Conservation (phyloP, 179 eudicot genomes). For the Gypsophila paniculata region DNA sequence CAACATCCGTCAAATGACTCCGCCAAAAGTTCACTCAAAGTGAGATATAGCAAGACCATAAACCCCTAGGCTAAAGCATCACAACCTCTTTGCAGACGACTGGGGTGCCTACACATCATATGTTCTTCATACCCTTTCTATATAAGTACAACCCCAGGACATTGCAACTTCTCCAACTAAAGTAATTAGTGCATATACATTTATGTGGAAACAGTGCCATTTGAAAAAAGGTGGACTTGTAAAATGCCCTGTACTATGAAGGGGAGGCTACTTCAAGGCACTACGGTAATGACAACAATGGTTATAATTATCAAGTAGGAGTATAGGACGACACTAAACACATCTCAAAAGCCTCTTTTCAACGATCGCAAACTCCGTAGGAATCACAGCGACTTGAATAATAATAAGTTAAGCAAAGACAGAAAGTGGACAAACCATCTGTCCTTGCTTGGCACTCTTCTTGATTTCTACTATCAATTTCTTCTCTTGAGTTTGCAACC, state of each 20-base stretch:
- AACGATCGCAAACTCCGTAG: neutral
- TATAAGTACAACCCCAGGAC: neutral
- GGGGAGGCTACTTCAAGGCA: neutral
- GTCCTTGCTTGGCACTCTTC: slow-evolving; percentile 91
- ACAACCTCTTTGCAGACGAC: neutral
- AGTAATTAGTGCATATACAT: neutral
- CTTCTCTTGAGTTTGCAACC: slow-evolving; percentile 85
- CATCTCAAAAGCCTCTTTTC: neutral
- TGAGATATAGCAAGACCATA: neutral
- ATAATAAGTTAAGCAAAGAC: neutral
- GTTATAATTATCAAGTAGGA: neutral
- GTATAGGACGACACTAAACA: neutral
- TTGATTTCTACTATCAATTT: slow-evolving; percentile 72
- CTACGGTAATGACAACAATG: neutral
- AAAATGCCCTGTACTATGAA: neutral
- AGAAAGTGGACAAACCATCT: slow-evolving; percentile 50
- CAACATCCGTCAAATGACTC: neutral
- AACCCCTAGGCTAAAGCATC: neutral
- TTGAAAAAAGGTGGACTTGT: neutral
- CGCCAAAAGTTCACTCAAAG: neutral
- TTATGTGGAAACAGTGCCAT: slow-evolving; percentile 4
- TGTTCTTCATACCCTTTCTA: neutral
- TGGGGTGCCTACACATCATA: neutral
- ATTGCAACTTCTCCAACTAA: neutral
- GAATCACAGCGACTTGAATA: neutral